Conservation (phyloP, 257 asterid species). For the Nicotiana tomentosiformis region DNA sequence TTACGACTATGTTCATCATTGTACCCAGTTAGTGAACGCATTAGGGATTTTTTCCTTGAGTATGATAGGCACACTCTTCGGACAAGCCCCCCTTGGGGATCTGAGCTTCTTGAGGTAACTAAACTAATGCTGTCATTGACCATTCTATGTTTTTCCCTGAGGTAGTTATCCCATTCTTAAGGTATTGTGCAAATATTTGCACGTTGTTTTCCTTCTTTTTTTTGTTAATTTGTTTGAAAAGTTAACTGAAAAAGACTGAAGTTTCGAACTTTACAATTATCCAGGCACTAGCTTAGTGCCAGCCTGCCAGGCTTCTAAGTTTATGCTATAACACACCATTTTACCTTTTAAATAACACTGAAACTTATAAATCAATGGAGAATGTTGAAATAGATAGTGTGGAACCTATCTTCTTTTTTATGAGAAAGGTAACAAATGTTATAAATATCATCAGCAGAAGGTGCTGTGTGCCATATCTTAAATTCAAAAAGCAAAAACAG, state of each 20-base stretch:
- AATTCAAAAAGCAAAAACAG: neutral
- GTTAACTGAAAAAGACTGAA: neutral
- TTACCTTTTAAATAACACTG: neutral
- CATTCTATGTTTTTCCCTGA: conserved; percentile 7
- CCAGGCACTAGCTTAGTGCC: too few relatives aligned
- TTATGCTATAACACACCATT: too few relatives aligned
- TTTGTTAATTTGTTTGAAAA: neutral
- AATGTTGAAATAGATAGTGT: neutral
- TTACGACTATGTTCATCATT: conserved; percentile 90
- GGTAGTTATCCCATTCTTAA: conserved; percentile 5
- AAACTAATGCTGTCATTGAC: conserved; percentile 12
- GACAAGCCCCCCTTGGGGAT: conserved; percentile 99
- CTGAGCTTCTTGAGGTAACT: conserved; percentile 97
- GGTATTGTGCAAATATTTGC: neutral
- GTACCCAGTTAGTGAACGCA: conserved; percentile 93
- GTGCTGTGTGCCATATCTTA: neutral
- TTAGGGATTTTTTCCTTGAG: conserved; percentile 96
- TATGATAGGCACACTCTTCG: conserved; percentile 95
- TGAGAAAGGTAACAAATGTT: neutral
- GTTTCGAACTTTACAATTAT: too few relatives aligned
- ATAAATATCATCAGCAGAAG: neutral
- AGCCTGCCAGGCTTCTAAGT: too few relatives aligned
- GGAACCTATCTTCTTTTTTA: neutral
- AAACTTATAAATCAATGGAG: neutral
- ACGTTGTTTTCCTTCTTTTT: neutral